Base-by-base conservation (phyloP, 495 filamentous ascomycete genomes). In the Penicillium pancosmium region DNA sequence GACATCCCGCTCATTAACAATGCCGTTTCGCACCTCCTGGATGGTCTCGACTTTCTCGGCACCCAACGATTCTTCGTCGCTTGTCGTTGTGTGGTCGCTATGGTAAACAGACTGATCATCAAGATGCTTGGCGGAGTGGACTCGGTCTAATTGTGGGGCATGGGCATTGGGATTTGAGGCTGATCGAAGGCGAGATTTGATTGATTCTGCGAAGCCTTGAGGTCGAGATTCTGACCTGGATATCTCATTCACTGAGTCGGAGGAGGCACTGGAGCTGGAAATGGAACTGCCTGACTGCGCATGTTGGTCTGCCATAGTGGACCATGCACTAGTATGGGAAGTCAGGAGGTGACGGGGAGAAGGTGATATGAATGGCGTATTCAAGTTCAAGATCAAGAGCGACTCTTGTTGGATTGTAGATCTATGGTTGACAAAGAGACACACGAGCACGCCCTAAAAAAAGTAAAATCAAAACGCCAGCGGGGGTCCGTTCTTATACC, bases 221-320 rank as follows among this genome's bases (percentile, higher is more conserved):
- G 33, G 36, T 8, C 40, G 50, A 13, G 54, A 46, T 10, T 52
- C 48, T 33, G 55, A 52, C 34, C 54, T 50, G 7, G 63, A 60
- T 50, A 15, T 13, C 19, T 23, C 19, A 5, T 54, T 52, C 3
- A 55, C 59, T 2, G 63, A 54, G 43, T 63, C 55, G 9, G 61
- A 56, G 50, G 49, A 63, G 19, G 16, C 16, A 49, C 50, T 55
- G 7, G 59, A 64, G 10, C 46, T 23, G 16, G 62, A 64, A 5
- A 40, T 49, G 36, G 61, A 46, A 27, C 46, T 59, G 40, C 44
- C 84, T 88, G 55, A 93, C 72, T 89, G 91, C 93, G 64, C 10
- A 12, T 48, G 56, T 16, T 61, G 33, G 46, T 48, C 50, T 9
- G 50, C 41, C 59, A 61, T 61, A 31, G 40, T 43, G 50, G 40